Evolutionary conservation across 805 yeast species (phyloP).

Genomic region (Lipomyces chichibuensis): DNA sequence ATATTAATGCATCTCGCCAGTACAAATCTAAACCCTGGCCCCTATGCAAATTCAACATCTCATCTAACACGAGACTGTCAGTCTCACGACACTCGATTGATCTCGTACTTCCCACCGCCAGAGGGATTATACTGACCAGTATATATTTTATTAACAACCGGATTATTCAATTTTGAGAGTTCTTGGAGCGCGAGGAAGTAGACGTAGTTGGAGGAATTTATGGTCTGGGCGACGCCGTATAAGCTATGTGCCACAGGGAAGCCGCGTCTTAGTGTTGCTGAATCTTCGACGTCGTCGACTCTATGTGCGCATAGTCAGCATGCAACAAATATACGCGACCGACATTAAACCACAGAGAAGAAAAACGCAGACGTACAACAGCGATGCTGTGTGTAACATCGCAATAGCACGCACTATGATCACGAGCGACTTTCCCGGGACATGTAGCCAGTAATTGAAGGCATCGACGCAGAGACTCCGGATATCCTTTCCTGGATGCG

Average conservation of each 20-base stretch:
- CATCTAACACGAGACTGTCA: conserved; percentile 60
- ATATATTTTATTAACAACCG: conserved; percentile 29
- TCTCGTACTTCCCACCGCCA: background rate
- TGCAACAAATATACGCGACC: background rate
- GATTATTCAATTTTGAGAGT: conserved; percentile 46
- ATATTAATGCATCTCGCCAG: conserved; percentile 72
- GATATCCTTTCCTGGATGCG: conserved; percentile 61
- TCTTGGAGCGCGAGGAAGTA: conserved; percentile 70
- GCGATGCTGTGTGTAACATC: conserved; percentile 65
- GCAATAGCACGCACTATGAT: conserved; percentile 56
- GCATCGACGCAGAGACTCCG: conserved; percentile 54
- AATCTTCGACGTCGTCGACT: conserved; percentile 89
- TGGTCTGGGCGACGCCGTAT: conserved; percentile 77
- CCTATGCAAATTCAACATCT: conserved; percentile 76
- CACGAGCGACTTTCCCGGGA: conserved; percentile 48
- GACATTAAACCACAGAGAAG: background rate
- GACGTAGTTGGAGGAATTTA: conserved; percentile 82
- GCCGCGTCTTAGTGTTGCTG: conserved; percentile 72
- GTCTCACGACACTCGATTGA: conserved; percentile 26
- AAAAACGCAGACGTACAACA: conserved; percentile 45
- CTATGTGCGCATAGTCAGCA: conserved; percentile 31
- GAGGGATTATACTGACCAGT: conserved; percentile 23
- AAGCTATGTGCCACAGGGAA: conserved; percentile 74
- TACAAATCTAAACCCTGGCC: conserved; percentile 90
- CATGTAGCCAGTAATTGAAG: conserved; percentile 56